A percentile compares a stretch with the other conserved stretches of the same genome.
Evolutionary conservation across 2,329 filamentous ascomycete species (phyloP).

Genomic region (Alternaria longipes): DNA sequence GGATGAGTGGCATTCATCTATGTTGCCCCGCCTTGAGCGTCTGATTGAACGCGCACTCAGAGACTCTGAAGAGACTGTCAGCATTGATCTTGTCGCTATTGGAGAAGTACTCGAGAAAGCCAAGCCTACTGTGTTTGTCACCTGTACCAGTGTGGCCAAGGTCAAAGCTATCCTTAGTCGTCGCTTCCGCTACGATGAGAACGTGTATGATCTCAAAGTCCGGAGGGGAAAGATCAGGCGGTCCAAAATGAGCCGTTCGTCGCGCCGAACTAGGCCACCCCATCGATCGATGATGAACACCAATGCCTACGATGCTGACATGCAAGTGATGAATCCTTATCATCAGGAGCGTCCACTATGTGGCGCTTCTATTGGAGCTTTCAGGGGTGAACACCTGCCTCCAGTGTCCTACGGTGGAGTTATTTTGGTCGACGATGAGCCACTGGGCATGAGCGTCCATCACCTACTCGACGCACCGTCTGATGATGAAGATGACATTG

Average conservation of each 20-base stretch:
- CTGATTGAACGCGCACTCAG: slow-evolving; percentile 75
- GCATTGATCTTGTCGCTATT: slow-evolving; percentile 79
- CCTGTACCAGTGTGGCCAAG: slow-evolving; percentile 78
- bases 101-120: slow-evolving; percentile 73
- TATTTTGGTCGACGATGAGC: slow-evolving; percentile 81
- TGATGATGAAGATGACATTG: slow-evolving; percentile 59
- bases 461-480: slow-evolving; percentile 84
- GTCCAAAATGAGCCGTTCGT: slow-evolving; percentile 61
- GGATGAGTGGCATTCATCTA: slow-evolving; percentile 74
- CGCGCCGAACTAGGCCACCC: slow-evolving; percentile 40
- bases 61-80: slow-evolving; percentile 78
- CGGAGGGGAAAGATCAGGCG: slow-evolving; percentile 74
- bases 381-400: slow-evolving; percentile 83
- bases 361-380: slow-evolving; percentile 92
- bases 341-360: slow-evolving; percentile 83
- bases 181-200: slow-evolving; percentile 73
- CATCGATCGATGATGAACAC: slow-evolving; percentile 54
- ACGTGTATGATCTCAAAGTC: slow-evolving; percentile 73
- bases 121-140: slow-evolving; percentile 77
- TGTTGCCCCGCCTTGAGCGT: slow-evolving; percentile 78
- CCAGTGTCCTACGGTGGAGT: slow-evolving; percentile 92
- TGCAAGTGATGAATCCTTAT: slow-evolving; percentile 69
- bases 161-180: slow-evolving; percentile 76
- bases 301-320: slow-evolving; percentile 47
- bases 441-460: slow-evolving; percentile 95